Evolutionary conservation across 495 filamentous ascomycete species (phyloP).

Genomic region (Podospora bellae-mahoneyi): DNA sequence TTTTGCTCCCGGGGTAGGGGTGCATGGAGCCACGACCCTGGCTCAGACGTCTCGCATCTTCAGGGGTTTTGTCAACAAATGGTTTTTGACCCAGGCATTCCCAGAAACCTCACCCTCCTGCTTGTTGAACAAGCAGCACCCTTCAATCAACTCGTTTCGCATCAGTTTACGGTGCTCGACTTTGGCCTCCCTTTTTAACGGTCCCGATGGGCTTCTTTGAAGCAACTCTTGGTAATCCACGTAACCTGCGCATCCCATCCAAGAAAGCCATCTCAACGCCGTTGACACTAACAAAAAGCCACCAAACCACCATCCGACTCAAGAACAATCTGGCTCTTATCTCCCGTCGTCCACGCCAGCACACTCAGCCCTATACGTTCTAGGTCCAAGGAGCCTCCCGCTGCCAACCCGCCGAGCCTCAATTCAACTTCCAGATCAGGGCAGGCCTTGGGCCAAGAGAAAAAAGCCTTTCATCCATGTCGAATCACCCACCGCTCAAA

Average conservation of each 20-base stretch:
- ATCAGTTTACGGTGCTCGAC: background rate
- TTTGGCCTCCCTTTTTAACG: background rate
- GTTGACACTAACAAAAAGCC: background rate
- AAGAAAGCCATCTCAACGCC: background rate
- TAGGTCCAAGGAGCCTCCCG: background rate
- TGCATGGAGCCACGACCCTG: background rate
- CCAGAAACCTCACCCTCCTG: background rate
- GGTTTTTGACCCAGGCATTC: background rate
- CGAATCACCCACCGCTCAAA: background rate
- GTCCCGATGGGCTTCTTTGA: background rate
- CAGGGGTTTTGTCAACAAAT: background rate
- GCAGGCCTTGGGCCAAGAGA: background rate
- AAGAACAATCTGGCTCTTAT: background rate
- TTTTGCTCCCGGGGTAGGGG: background rate
- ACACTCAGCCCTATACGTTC: background rate
- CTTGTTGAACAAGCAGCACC: background rate
- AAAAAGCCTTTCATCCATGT: conserved; percentile 1
- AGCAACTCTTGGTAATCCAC: background rate
- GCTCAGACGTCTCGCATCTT: background rate
- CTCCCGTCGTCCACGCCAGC: background rate
- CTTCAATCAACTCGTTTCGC: background rate
- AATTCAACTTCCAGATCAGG: background rate
- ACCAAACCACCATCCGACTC: background rate
- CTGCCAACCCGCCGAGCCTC: background rate
- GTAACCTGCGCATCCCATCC: background rate